Conservation (phyloP, 2,329 filamentous ascomycete genomes). For the Tolypocladium tundrense region DNA sequence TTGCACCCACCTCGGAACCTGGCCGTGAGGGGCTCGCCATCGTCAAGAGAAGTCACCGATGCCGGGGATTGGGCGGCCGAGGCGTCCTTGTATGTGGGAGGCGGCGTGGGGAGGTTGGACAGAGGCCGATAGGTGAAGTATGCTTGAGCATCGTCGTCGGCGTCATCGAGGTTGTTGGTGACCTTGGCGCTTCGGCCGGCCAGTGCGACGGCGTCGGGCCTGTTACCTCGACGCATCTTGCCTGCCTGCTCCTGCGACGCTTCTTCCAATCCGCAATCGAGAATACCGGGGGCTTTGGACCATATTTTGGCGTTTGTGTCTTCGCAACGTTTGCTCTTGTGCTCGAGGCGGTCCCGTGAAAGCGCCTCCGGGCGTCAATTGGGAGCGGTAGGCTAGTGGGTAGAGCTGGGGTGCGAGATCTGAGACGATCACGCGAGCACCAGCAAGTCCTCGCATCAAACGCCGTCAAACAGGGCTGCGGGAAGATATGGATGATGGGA, state of each 20-base stretch:
- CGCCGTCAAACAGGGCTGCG: neutral
- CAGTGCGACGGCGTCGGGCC: neutral
- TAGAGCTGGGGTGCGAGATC: neutral
- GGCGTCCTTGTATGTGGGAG: slow-evolving; percentile 39
- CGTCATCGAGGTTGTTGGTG: slow-evolving; percentile 4
- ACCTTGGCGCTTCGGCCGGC: neutral
- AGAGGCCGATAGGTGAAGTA: slow-evolving; percentile 58
- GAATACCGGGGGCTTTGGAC: slow-evolving; percentile 1
- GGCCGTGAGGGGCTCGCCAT: slow-evolving; percentile 31
- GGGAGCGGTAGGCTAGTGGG: neutral
- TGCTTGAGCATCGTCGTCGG: slow-evolving; percentile 34
- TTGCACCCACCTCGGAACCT: slow-evolving; percentile 25
- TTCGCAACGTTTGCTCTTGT: neutral
- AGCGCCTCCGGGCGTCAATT: neutral
- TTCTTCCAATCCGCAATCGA: slow-evolving; percentile 2
- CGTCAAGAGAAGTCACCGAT: slow-evolving; percentile 24
- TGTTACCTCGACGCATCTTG: slow-evolving; percentile 3
- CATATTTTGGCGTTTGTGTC: slow-evolving; percentile 4
- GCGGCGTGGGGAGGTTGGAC: slow-evolving; percentile 58
- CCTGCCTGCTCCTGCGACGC: slow-evolving; percentile 1
- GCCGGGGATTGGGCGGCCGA: slow-evolving; percentile 33
- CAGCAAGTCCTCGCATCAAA: neutral
- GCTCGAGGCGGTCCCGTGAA: neutral
- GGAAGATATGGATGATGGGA: neutral
- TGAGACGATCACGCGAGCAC: neutral